Evolutionary conservation across 2,329 filamentous ascomycete genomes (phyloP).

Genomic region (Calonectria pseudoturangicola): DNA sequence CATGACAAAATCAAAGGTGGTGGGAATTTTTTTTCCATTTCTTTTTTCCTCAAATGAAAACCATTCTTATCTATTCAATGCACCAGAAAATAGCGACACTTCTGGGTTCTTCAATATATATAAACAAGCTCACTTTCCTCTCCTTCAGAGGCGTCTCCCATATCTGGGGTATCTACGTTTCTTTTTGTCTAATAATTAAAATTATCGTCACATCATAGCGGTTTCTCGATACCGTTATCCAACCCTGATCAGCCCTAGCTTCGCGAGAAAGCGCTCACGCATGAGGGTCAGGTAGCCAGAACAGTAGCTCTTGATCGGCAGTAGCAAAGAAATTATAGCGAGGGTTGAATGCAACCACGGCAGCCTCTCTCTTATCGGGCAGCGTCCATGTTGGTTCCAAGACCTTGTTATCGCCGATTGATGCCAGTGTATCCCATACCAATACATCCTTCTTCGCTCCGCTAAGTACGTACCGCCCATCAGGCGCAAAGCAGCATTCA

Average conservation of each 20-base stretch:
- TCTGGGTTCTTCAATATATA: background rate
- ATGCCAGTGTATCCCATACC: conserved; percentile 87
- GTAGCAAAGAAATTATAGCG: conserved; percentile 93
- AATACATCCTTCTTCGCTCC: conserved; percentile 84
- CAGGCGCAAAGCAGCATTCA: conserved; percentile 91
- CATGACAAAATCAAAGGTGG: no score
- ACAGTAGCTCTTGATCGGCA: conserved; percentile 88
- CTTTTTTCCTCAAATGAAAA: background rate
- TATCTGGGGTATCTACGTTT: conserved; percentile 37
- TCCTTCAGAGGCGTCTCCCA: conserved; percentile 7
- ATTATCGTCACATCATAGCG: conserved; percentile 1
- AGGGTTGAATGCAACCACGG: conserved; percentile 91
- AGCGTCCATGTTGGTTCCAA: conserved; percentile 79
- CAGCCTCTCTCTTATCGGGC: conserved; percentile 80
- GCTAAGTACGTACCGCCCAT: conserved; percentile 91
- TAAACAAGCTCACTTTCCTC: background rate
- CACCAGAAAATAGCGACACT: background rate
- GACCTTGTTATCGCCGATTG: conserved; percentile 72
- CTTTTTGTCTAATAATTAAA: conserved; percentile 8
- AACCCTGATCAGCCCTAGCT: background rate
- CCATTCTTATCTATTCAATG: background rate
- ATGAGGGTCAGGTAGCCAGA: conserved; percentile 84
- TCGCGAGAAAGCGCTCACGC: conserved; percentile 58
- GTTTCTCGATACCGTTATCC: background rate
- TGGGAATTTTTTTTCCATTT: no score